Evolutionary conservation across 2,329 filamentous ascomycete species (phyloP).

Genomic region (Teratosphaeria gauchensis): DNA sequence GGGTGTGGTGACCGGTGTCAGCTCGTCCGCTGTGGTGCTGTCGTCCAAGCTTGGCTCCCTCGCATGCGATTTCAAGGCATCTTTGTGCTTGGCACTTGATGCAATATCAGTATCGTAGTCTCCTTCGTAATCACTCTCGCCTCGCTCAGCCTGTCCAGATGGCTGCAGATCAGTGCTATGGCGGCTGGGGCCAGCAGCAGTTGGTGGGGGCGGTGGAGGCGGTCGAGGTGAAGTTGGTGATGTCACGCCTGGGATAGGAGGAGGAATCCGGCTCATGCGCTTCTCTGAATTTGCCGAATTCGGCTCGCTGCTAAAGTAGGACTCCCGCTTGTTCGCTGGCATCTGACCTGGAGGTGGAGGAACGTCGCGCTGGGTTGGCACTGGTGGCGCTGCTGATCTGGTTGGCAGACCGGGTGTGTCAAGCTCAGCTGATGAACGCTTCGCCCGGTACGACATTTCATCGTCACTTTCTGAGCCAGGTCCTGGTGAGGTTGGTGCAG

Average conservation of each 20-base stretch:
- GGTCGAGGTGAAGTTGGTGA: conserved; percentile 30
- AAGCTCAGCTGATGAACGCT: conserved; percentile 32
- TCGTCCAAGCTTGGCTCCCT: conserved; percentile 68
- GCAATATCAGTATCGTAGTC: conserved; percentile 98
- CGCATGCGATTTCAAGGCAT: conserved; percentile 74
- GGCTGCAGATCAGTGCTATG: conserved; percentile 17
- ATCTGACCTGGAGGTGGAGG: conserved; percentile 15
- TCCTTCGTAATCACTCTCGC: conserved; percentile 88
- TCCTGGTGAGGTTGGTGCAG: conserved; percentile 49
- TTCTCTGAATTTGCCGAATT: conserved; percentile 24
- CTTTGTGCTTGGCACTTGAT: conserved; percentile 86
- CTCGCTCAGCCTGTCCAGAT: conserved; percentile 48
- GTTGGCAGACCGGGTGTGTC: conserved; percentile 20
- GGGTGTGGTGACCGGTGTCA: conserved; percentile 35
- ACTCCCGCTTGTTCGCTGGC: conserved; percentile 28
- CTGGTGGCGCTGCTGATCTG: conserved; percentile 26
- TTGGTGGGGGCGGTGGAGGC: conserved; percentile 41
- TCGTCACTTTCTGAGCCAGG: conserved; percentile 83
- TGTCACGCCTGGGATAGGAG: conserved; percentile 23
- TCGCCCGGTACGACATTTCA: conserved; percentile 54
- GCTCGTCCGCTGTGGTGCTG: conserved; percentile 47
- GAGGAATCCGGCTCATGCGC: conserved; percentile 26
- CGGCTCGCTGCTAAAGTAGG: conserved; percentile 32
- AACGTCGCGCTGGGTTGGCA: conserved; percentile 18
- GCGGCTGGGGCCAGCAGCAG: conserved; percentile 28